These are phyloP conservation scores for Mycosphaerella sp. DNA, from an alignment of 2,329 filamentous ascomycete genomes.

Conservation along the genomic window DNA sequence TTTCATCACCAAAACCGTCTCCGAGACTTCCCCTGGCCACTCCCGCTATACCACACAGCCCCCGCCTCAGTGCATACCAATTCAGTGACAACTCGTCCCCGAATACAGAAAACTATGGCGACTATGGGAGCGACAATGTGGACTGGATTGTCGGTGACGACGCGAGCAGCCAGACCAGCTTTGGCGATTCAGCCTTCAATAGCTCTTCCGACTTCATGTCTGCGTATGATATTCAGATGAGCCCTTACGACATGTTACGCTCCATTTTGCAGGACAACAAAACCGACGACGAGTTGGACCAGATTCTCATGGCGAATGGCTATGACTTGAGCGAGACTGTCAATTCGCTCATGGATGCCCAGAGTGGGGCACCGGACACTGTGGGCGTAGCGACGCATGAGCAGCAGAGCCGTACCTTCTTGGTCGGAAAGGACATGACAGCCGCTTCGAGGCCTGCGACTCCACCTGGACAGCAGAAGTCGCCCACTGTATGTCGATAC, in stretches of 20 bases:
- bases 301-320: constrained; percentile 78
- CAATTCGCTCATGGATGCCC: constrained; percentile 74
- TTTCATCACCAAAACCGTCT: constrained; percentile 87
- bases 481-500: constrained; percentile 92
- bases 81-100: constrained; percentile 73
- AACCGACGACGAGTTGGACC: constrained; percentile 89
- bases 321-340: constrained; percentile 94
- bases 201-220: constrained; percentile 71
- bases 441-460: constrained; percentile 66
- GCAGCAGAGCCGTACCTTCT: constrained; percentile 51
- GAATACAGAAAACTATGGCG: constrained; percentile 78
- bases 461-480: constrained; percentile 69
- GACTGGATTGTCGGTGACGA: constrained; percentile 92
- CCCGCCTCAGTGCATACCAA: constrained; percentile 89
- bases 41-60: constrained; percentile 86
- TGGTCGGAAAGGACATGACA: constrained; percentile 87
- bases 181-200: constrained; percentile 65
- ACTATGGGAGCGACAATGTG: constrained; percentile 88
- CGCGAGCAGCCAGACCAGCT: constrained; percentile 71
- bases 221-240: constrained; percentile 77
- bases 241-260: constrained; percentile 93
- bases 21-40: constrained; percentile 85
- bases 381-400: constrained; percentile 25
- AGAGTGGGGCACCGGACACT: constrained; percentile 44
- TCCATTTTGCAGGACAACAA: constrained; percentile 86